Base-by-base conservation (phyloP, 2,329 filamentous ascomycete species). In the Epicoccum nigrum region DNA sequence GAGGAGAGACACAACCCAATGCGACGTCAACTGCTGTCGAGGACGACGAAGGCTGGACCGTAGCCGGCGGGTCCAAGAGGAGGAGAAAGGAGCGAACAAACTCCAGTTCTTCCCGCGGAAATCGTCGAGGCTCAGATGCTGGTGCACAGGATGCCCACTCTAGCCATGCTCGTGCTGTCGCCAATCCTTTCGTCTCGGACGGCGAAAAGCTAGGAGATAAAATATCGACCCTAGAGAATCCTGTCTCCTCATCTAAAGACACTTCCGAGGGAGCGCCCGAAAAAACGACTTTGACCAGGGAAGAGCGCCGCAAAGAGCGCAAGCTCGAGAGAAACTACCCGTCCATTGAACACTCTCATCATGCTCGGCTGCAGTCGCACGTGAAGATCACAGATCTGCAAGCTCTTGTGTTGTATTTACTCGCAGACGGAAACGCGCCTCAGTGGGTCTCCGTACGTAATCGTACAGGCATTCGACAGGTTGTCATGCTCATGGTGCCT, bases 401-500 rank as follows among this genome's bases (percentile, higher is more conserved):
- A 62, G 74, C 77, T 16, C 71, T 87, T 23, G 74, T 64, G 27
- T 75, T 87, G 19, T 86, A 86, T 68, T 75, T 85, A 55, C 78
- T 87, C 46, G 81, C 83, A n/a, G 83, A 86, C 62, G 73, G 70
- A 9, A 74, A 78, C 25, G 80, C 81, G 20, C 84, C 84, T n/a
- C 82, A 85, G 64, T 87, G 84, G 84, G 80, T 85, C 13, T 81
- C 83, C 23, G 75, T 87, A 51, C 79, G 78, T 55, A 80, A 86
- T 65, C 81, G 81, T 35, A 74, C 72, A 15, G 75, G 78, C 53
- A 79, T 87, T 32, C 76, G 76, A 49, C 95, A 94, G 75, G 88
- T 95, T 23, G 92, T 97, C 23, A 84, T 90, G 32, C 77, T 99
- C 59, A 93, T 97, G 89, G 86, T 97, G 9, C 94, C 94, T 9